A percentile compares a stretch with the other conserved stretches of the same genome.
Evolutionary conservation across 306 rosid species (phyloP).

Genomic region (Trifolium dubium): DNA sequence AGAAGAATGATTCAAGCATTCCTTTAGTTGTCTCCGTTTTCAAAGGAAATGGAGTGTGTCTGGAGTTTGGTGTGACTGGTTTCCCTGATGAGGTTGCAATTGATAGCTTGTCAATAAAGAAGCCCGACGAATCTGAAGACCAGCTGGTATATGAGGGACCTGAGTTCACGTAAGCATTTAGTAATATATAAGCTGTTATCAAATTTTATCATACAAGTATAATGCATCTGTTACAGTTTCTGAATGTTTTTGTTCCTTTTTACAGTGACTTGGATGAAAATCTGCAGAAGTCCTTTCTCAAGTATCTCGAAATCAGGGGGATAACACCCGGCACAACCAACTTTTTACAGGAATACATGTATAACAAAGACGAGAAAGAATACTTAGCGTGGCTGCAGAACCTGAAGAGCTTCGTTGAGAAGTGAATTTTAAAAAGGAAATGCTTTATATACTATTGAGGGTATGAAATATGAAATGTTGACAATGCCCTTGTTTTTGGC

Average conservation of each 20-base stretch:
- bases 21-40: conserved; percentile 74
- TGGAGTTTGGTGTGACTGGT: conserved; percentile 85
- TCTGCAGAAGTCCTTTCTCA: conserved; percentile 78
- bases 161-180: conserved; percentile 64
- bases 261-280: conserved; percentile 88
- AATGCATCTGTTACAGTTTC: not conserved
- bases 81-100: conserved; percentile 68
- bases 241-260: conserved; percentile 1
- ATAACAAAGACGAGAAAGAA: conserved; percentile 67
- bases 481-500: conserved; percentile 22
- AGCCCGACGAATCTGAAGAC: conserved; percentile 58
- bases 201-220: not conserved
- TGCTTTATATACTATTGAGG: conserved; percentile 3
- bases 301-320: conserved; percentile 80
- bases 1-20: conserved; percentile 53
- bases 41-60: conserved; percentile 57
- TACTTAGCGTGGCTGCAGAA: conserved; percentile 80
- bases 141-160: conserved; percentile 84
- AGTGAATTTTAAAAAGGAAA: conserved; percentile 43
- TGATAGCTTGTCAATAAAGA: conserved; percentile 72
- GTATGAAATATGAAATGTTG: conserved; percentile 27
- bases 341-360: conserved; percentile 76
- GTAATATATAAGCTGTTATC: not conserved
- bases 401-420: conserved; percentile 70
- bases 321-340: conserved; percentile 59